Evolutionary conservation across 106 monocot species (phyloP), one percentile per base, ranked within the genome.

Genomic region (Phalaenopsis equestris): DNA sequence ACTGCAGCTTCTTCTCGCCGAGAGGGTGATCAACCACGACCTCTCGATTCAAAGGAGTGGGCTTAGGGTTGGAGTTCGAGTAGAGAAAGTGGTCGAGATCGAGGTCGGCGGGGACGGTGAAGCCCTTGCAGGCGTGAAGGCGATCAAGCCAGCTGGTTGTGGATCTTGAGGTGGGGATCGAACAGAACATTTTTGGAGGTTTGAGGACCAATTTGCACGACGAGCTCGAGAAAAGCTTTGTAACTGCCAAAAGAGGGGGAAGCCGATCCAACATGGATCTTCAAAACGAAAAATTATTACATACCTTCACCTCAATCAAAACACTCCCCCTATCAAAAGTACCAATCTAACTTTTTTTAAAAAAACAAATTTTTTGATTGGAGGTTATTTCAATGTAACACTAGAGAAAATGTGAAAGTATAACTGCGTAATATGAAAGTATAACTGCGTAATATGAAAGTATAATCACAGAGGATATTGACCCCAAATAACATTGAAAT

Each of bases 121-220:
- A 78, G 78, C 89, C 89, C 47, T 82, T 84, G 43, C 84, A 82
- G 36, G 41, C 38, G 30, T 80, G 89, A 75, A 89, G 89, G 36
- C 89, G 86, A 21, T 89, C 86, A 47, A 89, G 89, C 89, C 89
- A 89, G 75, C 67, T 83, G 52, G 82, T 68, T 15, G 75, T 80
- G 15, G 84, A 47, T 41, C 38, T 64, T 41, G 75, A 38, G 3
- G 74, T 23, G 19, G 83, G 56, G n/a, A 79, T 74, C 46, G 83
- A 79, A 10, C 76, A 47, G 49, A 76, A 30, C 76, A 76, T 76
- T 24, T 19, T 48, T 42, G 49, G 76, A 76, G 70, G 5, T 70
- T 70, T 70, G 70, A 24, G 8, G 64, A 30, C 30, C 30, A 0
- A 30, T 30, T 21, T 24, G 64, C 7, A 24, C 64, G 64, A 39